Conservation (phyloP, 306 rosid genomes). For the Acacia melanoxylon region DNA sequence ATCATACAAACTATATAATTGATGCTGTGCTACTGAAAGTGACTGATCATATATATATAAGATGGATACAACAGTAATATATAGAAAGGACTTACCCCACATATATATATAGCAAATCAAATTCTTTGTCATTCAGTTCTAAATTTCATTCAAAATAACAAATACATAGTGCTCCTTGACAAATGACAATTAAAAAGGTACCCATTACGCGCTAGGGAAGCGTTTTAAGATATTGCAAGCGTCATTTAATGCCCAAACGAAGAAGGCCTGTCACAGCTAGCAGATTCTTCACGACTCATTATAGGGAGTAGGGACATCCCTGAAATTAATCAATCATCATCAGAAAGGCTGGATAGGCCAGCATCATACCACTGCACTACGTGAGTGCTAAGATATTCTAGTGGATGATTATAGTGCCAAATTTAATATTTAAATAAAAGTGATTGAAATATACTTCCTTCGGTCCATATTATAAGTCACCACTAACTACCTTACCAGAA, state of each 20-base stretch:
- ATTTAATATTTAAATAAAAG: neutral
- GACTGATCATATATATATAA: neutral
- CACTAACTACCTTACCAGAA: too few species aligned
- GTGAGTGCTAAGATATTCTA: neutral
- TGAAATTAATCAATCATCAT: slow-evolving; percentile 26
- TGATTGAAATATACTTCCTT: neutral
- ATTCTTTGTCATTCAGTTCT: slow-evolving; percentile 37
- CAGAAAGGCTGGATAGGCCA: too few species aligned
- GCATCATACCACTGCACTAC: too few species aligned
- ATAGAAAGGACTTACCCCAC: slow-evolving; percentile 35
- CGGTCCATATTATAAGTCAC: too few species aligned
- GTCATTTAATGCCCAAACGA: slow-evolving; percentile 20
- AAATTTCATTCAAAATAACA: slow-evolving; percentile 40
- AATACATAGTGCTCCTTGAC: slow-evolving; percentile 37
- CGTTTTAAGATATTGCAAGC: slow-evolving; percentile 8
- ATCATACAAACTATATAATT: neutral
- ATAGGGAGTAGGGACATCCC: slow-evolving; percentile 23
- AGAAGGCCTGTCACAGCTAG: slow-evolving; percentile 17
- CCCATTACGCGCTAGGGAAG: slow-evolving; percentile 13
- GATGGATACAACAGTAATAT: slow-evolving; percentile 11
- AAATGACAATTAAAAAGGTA: slow-evolving; percentile 24
- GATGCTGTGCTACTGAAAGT: neutral
- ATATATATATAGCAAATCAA: neutral
- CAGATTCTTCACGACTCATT: slow-evolving; percentile 24
- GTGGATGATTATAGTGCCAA: neutral